phyloP scores from a whole-genome alignment of 805 yeast genomes.

The Danielia oregonensis region DNA sequence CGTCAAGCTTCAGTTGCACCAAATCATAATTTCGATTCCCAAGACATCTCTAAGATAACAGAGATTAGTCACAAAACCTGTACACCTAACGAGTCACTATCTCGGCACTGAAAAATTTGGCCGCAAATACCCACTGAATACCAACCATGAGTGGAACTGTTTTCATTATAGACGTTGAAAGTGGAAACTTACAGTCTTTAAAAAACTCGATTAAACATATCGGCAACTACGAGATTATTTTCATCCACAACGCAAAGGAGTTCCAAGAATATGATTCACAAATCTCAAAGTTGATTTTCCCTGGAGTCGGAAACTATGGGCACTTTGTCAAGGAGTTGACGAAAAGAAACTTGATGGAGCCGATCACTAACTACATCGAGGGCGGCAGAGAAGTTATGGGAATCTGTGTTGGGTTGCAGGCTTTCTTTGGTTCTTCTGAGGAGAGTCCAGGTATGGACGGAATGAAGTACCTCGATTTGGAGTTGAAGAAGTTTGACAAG shows the following conservation, averaged over 20 bases:
- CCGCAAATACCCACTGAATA: neutral
- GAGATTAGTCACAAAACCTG: too few relatives aligned
- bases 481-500: slow-evolving; percentile 53
- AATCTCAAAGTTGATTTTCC: slow-evolving; percentile 66
- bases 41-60: too few relatives aligned
- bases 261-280: slow-evolving; percentile 37
- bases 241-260: slow-evolving; percentile 58
- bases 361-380: slow-evolving; percentile 60
- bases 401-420: slow-evolving; percentile 93
- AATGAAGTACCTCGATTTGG: slow-evolving; percentile 42
- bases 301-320: slow-evolving; percentile 98
- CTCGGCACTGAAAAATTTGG: neutral
- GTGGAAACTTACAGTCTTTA: slow-evolving; percentile 89
- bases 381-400: slow-evolving; percentile 93
- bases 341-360: slow-evolving; percentile 58
- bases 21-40: too few relatives aligned
- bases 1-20: too few relatives aligned
- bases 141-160: slow-evolving; percentile 26
- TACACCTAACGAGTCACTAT: neutral
- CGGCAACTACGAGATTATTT: slow-evolving; percentile 61
- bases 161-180: slow-evolving; percentile 87
- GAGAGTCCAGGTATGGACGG: slow-evolving; percentile 61
- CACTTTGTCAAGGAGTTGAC: slow-evolving; percentile 78
- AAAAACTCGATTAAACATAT: slow-evolving; percentile 78
- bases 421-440: slow-evolving; percentile 70